Evolutionary conservation across 805 yeast genomes (phyloP).

Genomic region (Ogataea henricii): DNA sequence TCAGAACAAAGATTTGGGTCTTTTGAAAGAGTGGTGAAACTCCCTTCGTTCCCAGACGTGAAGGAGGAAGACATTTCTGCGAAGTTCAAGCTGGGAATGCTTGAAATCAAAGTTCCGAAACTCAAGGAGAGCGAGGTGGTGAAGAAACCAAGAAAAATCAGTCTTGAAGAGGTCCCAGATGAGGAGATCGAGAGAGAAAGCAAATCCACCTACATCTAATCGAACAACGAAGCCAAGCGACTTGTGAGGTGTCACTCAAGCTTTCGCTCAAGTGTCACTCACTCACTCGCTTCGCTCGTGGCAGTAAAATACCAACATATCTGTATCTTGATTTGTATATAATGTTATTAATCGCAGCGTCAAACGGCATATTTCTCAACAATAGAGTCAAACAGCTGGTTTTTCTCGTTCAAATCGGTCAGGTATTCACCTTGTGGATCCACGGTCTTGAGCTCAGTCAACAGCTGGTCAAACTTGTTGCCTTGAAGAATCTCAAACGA

Average conservation of each 20-base stretch:
- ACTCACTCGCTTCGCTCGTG: neutral
- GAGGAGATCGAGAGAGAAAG: constrained; percentile 33
- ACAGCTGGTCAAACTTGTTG: constrained; percentile 23
- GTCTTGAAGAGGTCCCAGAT: constrained; percentile 33
- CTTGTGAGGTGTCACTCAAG: too few species aligned
- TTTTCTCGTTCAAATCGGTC: constrained; percentile 61
- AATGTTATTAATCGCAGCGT: neutral
- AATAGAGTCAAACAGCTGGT: constrained; percentile 64
- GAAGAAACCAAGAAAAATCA: constrained; percentile 27
- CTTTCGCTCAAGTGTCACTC: too few species aligned
- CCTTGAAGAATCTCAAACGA: constrained; percentile 62
- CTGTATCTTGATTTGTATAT: neutral
- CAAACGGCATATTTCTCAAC: constrained; percentile 53
- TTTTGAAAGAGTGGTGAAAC: constrained; percentile 56
- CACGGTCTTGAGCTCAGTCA: constrained; percentile 43
- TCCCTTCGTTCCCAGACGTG: constrained; percentile 55
- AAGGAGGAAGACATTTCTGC: constrained; percentile 57
- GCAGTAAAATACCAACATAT: neutral
- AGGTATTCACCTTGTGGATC: constrained; percentile 54
- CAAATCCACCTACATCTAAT: constrained; percentile 8
- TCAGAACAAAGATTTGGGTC: constrained; percentile 59
- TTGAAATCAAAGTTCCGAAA: constrained; percentile 56
- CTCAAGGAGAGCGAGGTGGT: constrained; percentile 18
- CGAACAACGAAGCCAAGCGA: too few species aligned
- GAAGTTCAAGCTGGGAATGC: constrained; percentile 52